Evolutionary conservation across 208 protist species (phyloP), one percentile per base, ranked within the genome.

Genomic region (Herpetomonas samuelpessoai): DNA sequence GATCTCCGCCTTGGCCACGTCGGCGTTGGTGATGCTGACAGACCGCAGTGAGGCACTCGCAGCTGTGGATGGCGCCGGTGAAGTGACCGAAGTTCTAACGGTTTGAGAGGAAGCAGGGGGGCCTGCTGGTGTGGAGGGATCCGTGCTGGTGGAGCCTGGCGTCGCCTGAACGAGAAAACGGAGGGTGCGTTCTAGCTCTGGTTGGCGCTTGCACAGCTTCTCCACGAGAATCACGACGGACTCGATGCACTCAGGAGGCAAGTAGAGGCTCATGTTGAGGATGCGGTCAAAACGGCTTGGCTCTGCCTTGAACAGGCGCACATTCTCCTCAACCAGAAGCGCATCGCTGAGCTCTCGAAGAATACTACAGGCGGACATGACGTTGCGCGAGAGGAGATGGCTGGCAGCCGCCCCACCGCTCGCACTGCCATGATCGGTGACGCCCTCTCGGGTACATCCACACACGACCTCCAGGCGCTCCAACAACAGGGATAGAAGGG

Each of bases 311-410:
- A 96, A 93, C 7, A 90, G 62, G 14, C 64, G 60, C 52, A 76
- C 44, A 61, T 96, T 96, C 45, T 85, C 76, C 25, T 69, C 63
- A 25, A 85, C 57, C 10, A 83, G 44, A 26, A 96, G 68, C 22
- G 48, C 68, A 62, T 93, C 86, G 31, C 90, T 96, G 26, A 96
- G 73, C 66, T 93, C 89, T 29, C 86, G 86, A 60, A 96, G 70
- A 25, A 93, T 86, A 60, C 74, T 81, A 31, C 69, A 75, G 18
- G 73, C 69, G 10, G 69, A 62, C 53, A 66, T 68, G n/a, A 24
- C n/a, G 57, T 62, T 62, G 46, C 47, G 44, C 44, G 44, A 48
- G 16, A 19, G 4, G 4, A 48, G 44, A 19, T 48, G 4, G 16
- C 7, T 48, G 16, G 44, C 35, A 6, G 35, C 14, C 6, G 9